These are phyloP conservation scores for Botryotinia narcissicola DNA, from an alignment of 2,329 filamentous ascomycete species.

Conservation along the genomic window DNA sequence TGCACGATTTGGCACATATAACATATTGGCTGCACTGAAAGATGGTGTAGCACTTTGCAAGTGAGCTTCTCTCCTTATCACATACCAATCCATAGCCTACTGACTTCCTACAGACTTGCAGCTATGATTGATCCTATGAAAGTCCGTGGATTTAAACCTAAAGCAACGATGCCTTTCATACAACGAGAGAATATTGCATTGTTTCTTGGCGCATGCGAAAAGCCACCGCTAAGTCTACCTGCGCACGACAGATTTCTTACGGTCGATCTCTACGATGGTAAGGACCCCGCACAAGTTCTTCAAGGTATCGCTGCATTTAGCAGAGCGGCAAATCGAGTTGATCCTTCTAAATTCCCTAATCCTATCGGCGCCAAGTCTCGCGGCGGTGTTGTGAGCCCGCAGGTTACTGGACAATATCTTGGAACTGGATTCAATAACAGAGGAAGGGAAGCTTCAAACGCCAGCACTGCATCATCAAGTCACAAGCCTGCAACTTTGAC, in stretches of 20 bases:
- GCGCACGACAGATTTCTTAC: constrained; percentile 96
- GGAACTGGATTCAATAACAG: constrained; percentile 43
- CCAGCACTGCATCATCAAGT: constrained; percentile 57
- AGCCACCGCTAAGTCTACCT: constrained; percentile 79
- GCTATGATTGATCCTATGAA: constrained; percentile 75
- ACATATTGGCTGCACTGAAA: constrained; percentile 82
- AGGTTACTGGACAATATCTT: constrained; percentile 54
- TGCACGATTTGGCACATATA: constrained; percentile 17
- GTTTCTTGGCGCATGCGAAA: constrained; percentile 85
- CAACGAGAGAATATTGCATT: constrained; percentile 99
- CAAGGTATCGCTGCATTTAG: constrained; percentile 93
- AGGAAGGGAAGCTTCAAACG: constrained; percentile 51
- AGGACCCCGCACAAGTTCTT: constrained; percentile 92
- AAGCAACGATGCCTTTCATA: constrained; percentile 93
- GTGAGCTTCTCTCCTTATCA: constrained; percentile 49
- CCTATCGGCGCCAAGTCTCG: constrained; percentile 70
- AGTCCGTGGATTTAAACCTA: constrained; percentile 79
- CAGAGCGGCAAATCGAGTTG: constrained; percentile 72
- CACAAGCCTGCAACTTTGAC: constrained; percentile 42
- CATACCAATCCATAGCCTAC: constrained; percentile 17
- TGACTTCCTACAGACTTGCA: constrained; percentile 55
- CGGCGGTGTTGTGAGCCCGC: constrained; percentile 60
- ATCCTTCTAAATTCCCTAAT: constrained; percentile 70
- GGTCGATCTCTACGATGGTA: constrained; percentile 91
- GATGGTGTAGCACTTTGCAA: constrained; percentile 92